Base-by-base conservation (phyloP, 768 basidiomycete species). In the Boletus edulis region DNA sequence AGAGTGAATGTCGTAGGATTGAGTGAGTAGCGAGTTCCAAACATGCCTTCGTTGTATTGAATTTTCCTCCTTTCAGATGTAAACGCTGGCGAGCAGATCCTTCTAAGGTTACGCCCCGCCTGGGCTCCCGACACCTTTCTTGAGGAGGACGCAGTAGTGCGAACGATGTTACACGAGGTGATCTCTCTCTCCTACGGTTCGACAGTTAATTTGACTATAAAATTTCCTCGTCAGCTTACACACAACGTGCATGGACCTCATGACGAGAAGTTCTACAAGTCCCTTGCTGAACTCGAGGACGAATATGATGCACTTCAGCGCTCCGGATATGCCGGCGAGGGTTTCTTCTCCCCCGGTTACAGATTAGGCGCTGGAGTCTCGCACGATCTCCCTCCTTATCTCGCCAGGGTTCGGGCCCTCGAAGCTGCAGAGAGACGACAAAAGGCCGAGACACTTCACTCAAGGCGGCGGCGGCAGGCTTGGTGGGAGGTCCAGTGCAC, bases 141-240 rank as follows among this genome's bases (percentile, higher is more conserved):
- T 54, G 83, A 87, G 18, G 84, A 89, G 61, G 86, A 89, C 49
- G 81, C 87, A 14, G 75, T 97, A 4, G 76, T 96, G 2, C 77
- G 82, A 49, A 91, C 90, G 0, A 92, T 96, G 93, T 78, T 97
- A 15, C 94, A 96, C 65, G 94, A 97, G 78, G 91, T 89, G 59
- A 58, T 73, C 56, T 13, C 46, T 7, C 11, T 32, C 20, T 14
- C 2, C 8, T 8, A 34, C 24, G 9, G 8, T 5, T 17, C 4
- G 15, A 34, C 32, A 29, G 2, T 22, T 45, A 5, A 35, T 0
- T 42, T 56, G 32, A 54, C 32, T 50, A 37, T 17, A 20, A 9
- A 3, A n/a, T n/a, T 38, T 41, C 42, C 34, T 49, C 31, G 22
- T 24, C 52, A 95, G 91, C 85, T 96, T 37, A 88, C 92, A 0